Conservation (phyloP, 2,329 filamentous ascomycete genomes). For the Akanthomyces lecanii region DNA sequence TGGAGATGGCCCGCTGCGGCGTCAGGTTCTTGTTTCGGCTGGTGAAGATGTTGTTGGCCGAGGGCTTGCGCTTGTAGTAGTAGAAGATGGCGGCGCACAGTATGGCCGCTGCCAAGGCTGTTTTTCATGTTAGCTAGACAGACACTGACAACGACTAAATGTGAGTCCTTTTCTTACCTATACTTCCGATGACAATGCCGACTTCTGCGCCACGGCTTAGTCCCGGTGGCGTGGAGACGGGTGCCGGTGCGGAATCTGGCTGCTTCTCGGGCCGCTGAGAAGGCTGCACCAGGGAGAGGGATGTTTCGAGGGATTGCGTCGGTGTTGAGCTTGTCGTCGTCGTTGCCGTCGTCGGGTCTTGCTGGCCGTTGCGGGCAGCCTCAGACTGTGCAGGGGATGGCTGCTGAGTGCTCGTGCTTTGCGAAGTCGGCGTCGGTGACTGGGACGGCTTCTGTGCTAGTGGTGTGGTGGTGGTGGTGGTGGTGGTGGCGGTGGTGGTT, state of each 20-base stretch:
- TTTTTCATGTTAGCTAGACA: background rate
- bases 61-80: constrained; percentile 11
- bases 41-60: background rate
- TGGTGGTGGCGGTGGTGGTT: background rate
- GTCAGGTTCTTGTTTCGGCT: background rate
- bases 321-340: background rate
- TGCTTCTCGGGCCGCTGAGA: background rate
- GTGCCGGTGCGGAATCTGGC: background rate
- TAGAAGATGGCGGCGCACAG: constrained; percentile 5
- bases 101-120: background rate
- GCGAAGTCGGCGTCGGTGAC: background rate
- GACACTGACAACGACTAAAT: too few species aligned
- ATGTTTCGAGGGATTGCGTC: background rate
- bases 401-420: background rate
- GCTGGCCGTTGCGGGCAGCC: background rate
- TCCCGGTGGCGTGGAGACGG: background rate
- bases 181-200: constrained; percentile 11
- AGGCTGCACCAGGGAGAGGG: background rate
- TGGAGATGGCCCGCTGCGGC: constrained; percentile 4
- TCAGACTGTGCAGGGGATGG: background rate
- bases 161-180: background rate
- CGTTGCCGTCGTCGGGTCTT: background rate
- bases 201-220: constrained; percentile 9
- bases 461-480: background rate
- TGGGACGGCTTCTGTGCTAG: background rate